Base-by-base conservation (phyloP, 2,329 filamentous ascomycete species). In the Sordariomycetes sp. region DNA sequence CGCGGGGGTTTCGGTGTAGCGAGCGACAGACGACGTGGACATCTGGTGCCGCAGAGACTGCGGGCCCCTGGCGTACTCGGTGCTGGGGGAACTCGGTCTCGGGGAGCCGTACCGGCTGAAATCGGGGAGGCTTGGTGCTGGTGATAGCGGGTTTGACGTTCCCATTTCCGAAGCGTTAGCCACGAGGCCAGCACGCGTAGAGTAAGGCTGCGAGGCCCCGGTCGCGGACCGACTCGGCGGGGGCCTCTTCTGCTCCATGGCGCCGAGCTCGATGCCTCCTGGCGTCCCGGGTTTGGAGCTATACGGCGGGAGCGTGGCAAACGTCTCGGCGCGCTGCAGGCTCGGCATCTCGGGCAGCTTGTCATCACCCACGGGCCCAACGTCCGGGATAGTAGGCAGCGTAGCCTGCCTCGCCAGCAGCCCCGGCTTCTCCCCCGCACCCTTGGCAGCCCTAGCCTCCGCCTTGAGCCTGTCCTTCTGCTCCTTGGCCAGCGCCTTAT, bases 401-500 rank as follows among this genome's bases (percentile, higher is more conserved):
- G 88, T 90, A n/a, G 84, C 82, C 63, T 83, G 77, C 58, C 81
- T 75, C 48, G 77, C 75, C 32, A 76, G 62, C 1, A 71, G 69
- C n/a, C n/a, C n/a, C 24, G 72, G 65, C 60, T 77, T 75, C 54
- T 79, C 80, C 55, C 81, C 68, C 10, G 59, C 79, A 65, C 78
- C 80, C 63, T 75, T 76, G 3, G 77, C 78, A 20, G 71, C 73
- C 63, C 72, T 78, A 28, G 71, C 58, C 60, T 78, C 79, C 0
- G 74, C 76, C 64, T 74, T 80, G 25, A 72, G 71, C 63, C 78
- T 76, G 64, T 78, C 81, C 60, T 76, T 77, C 67, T 87, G 84
- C 56, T 94, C 87, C 64, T 90, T 90, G 55, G 85, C 87, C 28
- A 97, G 73, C 0, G 90, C 92, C 69, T 90, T 91, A 71, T 94